Evolutionary conservation across 768 basidiomycete genomes (phyloP), one percentile per base, ranked within the genome.

Genomic region (Suillus spraguei): DNA sequence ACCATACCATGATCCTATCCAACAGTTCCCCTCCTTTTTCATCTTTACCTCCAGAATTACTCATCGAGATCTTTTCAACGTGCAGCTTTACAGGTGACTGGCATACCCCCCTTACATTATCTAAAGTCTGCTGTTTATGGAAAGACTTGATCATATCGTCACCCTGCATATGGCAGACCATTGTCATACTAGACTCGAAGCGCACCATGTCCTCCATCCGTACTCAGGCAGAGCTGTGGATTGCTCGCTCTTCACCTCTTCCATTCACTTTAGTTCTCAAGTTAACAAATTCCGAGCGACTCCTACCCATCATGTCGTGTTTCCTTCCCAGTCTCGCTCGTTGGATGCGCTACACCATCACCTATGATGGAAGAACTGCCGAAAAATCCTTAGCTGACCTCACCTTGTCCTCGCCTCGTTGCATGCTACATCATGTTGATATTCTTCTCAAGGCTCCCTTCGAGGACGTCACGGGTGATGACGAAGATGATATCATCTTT

Each of bases 291-390:
- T 73, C 79, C 33, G 84, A 89, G 63, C 75, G 76, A 62, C 77
- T 90, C 39, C 79, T 91, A 4, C 83, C 89, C 10, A 79, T 91
- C 63, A 76, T 92, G 39, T 86, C 88, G 0, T 87, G 86, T 5
- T 78, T 91, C 41, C 76, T 92, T 0, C 78, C 83, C 11, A 76
- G 82, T 35, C 69, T 90, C 49, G 70, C 77, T 63, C 84, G 91
- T 46, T 91, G 89, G 88, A 77, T 80, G 47, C 76, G 79, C 2
- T 84, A 86, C 66, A 74, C 68, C 3, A 74, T 89, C 59, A 74
- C 76, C 22, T 80, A 80, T 53, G 70, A 80, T 66, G 68, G 68
- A 36, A 65, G 58, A 66, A 60, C 68, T 17, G 42, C 69, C 60
- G 74, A 77, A 64, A 74, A 78, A 65, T 65, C 65, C 32, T 64